These are phyloP conservation scores for Akanthomyces dipterigenus DNA, from an alignment of 2,329 filamentous ascomycete genomes.

Conservation along the genomic window DNA sequence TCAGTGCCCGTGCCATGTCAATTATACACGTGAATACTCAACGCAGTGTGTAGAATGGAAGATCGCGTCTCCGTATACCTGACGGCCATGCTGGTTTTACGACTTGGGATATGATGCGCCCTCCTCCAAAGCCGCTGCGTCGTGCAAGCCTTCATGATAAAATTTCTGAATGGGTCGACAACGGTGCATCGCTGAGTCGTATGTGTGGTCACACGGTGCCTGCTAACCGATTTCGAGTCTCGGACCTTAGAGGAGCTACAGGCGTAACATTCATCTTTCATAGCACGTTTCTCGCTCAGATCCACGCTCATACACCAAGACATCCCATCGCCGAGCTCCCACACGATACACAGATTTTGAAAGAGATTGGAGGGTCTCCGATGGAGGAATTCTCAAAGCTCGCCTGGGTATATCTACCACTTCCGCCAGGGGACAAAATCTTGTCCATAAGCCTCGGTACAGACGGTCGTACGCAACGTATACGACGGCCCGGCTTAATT, in stretches of 20 bases:
- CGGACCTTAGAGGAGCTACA: background rate
- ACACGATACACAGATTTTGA: background rate
- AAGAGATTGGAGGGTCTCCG: background rate
- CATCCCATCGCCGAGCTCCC: background rate
- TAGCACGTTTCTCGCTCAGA: background rate
- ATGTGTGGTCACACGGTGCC: background rate
- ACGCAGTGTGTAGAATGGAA: background rate
- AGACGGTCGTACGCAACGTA: background rate
- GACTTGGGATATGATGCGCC: background rate
- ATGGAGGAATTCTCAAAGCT: background rate
- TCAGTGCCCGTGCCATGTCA: background rate
- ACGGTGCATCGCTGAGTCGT: background rate
- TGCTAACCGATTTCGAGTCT: background rate
- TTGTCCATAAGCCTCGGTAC: background rate
- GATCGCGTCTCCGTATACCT: background rate
- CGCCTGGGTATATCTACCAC: background rate
- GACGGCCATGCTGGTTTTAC: background rate
- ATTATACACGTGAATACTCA: background rate
- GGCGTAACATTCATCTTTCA: slow-evolving; percentile 1
- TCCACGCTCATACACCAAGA: background rate
- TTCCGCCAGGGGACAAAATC: background rate
- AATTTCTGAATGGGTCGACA: background rate
- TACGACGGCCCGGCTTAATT: background rate
- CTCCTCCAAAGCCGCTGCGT: background rate
- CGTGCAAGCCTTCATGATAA: background rate